Conservation (phyloP, 345 rosid genomes). For the Diplotaxis tenuifolia region DNA sequence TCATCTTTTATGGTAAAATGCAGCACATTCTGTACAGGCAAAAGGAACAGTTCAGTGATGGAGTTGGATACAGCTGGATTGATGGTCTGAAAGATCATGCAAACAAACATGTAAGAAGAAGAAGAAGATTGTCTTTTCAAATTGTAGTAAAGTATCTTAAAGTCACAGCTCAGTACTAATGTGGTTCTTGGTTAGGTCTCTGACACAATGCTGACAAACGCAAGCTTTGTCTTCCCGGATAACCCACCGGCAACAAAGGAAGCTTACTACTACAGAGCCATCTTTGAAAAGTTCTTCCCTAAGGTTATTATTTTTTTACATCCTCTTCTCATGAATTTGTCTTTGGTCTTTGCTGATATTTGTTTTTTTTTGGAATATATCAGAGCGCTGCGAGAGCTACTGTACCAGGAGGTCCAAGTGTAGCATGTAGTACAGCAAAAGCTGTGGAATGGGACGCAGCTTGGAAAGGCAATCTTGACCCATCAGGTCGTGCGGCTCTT, state of each 20-base stretch:
- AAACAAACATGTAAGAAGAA: constrained; percentile 50
- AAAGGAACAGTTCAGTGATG: constrained; percentile 90
- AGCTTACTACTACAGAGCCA: constrained; percentile 73
- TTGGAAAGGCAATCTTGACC: constrained; percentile 79
- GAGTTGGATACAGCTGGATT: constrained; percentile 89
- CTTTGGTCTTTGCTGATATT: constrained; percentile 12
- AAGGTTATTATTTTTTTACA: constrained; percentile 47
- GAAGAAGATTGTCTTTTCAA: constrained; percentile 24
- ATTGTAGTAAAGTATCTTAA: not conserved
- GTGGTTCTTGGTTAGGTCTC: constrained; percentile 51
- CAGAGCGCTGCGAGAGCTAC: constrained; percentile 78
- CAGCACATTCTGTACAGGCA: constrained; percentile 79
- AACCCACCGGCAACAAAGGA: constrained; percentile 82
- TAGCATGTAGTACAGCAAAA: constrained; percentile 85
- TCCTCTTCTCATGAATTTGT: not conserved
- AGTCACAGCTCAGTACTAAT: constrained; percentile 3
- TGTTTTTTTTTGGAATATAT: constrained; percentile 16
- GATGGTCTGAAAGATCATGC: constrained; percentile 85
- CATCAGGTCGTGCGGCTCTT: constrained; percentile 85
- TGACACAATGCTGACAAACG: constrained; percentile 70
- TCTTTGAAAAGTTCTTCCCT: constrained; percentile 76
- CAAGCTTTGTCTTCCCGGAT: constrained; percentile 74
- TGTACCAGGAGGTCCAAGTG: constrained; percentile 86
- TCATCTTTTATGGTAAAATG: constrained; percentile 17
- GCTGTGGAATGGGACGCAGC: constrained; percentile 86